phyloP scores from a whole-genome alignment of 768 basidiomycete species.

The Hemileccinum rubropunctum region DNA sequence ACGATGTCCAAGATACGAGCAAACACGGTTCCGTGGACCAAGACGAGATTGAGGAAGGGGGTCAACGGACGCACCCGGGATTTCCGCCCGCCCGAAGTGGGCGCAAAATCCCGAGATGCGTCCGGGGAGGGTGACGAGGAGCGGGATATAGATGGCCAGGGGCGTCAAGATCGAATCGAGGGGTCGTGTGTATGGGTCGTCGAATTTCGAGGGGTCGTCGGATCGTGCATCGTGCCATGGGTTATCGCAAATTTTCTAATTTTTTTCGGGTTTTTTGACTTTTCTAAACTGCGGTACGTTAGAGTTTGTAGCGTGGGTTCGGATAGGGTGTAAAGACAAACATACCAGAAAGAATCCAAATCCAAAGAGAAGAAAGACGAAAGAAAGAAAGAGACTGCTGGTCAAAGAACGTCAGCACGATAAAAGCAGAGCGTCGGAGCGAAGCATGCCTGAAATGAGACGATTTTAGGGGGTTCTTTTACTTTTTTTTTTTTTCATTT shows the following conservation, averaged over 20 bases:
- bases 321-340: neutral
- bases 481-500: neutral
- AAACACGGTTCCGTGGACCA: neutral
- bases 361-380: neutral
- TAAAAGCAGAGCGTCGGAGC: neutral
- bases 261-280: neutral
- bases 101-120: neutral
- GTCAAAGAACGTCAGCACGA: neutral
- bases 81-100: neutral
- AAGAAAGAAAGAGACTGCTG: neutral
- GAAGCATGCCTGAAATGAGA: neutral
- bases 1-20: neutral
- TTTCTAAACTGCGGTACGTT: neutral
- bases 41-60: too few species aligned
- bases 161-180: neutral
- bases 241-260: constrained; percentile 3
- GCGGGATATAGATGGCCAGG: neutral
- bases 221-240: neutral
- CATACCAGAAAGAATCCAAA: neutral
- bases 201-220: neutral
- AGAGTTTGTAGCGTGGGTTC: neutral
- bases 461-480: too few species aligned
- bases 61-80: neutral
- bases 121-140: neutral
- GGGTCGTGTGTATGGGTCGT: neutral